These are phyloP conservation scores for Bipolaris cookei DNA, from an alignment of 2,329 filamentous ascomycete species.

Conservation along the genomic window DNA sequence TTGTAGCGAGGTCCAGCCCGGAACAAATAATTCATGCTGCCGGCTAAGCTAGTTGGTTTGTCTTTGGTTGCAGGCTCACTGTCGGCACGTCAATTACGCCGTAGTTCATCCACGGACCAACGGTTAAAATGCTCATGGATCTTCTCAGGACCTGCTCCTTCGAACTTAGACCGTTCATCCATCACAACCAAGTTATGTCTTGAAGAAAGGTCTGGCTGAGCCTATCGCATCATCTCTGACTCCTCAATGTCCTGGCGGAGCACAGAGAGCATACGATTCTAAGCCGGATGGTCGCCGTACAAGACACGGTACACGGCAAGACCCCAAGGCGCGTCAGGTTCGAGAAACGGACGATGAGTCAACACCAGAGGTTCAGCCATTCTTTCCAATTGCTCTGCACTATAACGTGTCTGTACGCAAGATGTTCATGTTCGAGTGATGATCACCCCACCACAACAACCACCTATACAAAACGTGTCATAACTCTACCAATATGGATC, in stretches of 20 bases:
- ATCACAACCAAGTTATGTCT: constrained; percentile 2
- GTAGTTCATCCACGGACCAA: constrained; percentile 4
- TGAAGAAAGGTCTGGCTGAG: not conserved
- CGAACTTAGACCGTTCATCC: constrained; percentile 1
- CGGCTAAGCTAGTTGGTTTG: not conserved
- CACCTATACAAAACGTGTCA: too few species aligned
- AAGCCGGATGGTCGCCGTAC: constrained; percentile 7
- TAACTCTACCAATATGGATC: too few species aligned
- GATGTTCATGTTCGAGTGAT: too few species aligned
- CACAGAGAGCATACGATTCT: constrained; percentile 4
- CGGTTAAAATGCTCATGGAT: constrained; percentile 4
- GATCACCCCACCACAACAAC: too few species aligned
- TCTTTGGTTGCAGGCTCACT: not conserved
- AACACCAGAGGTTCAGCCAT: constrained; percentile 1
- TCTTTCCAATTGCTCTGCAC: not conserved
- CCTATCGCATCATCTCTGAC: not conserved
- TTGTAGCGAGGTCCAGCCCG: constrained; percentile 2
- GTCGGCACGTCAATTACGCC: constrained; percentile 5
- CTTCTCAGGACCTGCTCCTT: constrained; percentile 2
- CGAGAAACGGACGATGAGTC: not conserved
- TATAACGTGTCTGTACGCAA: too few species aligned
- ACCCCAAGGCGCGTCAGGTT: constrained; percentile 7
- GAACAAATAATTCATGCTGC: not conserved
- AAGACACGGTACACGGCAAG: constrained; percentile 4
- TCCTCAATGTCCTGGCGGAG: not conserved